Percentiles rank a stretch among this genome's conserved stretches.
Conservation (phyloP, 768 basidiomycete species). For the Lepiota brunneoincarnata region DNA sequence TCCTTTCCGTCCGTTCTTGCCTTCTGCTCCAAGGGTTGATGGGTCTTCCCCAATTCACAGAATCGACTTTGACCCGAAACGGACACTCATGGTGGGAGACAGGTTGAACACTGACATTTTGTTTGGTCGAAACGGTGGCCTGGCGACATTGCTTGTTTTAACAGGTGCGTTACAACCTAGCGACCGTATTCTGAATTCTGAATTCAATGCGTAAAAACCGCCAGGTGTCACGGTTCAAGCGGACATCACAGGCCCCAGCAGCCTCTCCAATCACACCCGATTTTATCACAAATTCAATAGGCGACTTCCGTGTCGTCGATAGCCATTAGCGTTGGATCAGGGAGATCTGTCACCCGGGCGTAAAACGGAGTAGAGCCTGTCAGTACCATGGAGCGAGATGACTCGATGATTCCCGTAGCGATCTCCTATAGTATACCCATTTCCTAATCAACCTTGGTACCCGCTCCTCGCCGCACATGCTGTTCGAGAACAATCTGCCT, state of each 20-base stretch:
- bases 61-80: constrained; percentile 79
- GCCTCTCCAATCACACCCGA: constrained; percentile 75
- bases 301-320: constrained; percentile 60
- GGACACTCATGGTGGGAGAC: constrained; percentile 96
- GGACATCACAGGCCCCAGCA: constrained; percentile 69
- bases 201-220: not conserved
- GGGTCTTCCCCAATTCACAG: constrained; percentile 40
- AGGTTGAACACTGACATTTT: constrained; percentile 93
- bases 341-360: not conserved
- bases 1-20: not conserved
- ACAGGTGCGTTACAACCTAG: constrained; percentile 55
- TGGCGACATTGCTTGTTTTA: constrained; percentile 86
- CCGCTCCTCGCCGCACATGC: constrained; percentile 11
- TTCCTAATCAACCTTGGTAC: not conserved
- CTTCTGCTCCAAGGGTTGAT: constrained; percentile 13
- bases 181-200: not conserved
- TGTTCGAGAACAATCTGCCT: constrained; percentile 38
- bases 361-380: constrained; percentile 1
- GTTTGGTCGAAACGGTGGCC: constrained; percentile 85
- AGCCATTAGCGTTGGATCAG: constrained; percentile 16
- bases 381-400: not conserved
- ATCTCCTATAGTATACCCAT: not conserved
- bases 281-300: constrained; percentile 78
- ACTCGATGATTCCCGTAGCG: not conserved
- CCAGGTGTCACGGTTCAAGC: constrained; percentile 75